Conservation (phyloP, 2,329 filamentous ascomycete species). For the Diaporthe sp. region DNA sequence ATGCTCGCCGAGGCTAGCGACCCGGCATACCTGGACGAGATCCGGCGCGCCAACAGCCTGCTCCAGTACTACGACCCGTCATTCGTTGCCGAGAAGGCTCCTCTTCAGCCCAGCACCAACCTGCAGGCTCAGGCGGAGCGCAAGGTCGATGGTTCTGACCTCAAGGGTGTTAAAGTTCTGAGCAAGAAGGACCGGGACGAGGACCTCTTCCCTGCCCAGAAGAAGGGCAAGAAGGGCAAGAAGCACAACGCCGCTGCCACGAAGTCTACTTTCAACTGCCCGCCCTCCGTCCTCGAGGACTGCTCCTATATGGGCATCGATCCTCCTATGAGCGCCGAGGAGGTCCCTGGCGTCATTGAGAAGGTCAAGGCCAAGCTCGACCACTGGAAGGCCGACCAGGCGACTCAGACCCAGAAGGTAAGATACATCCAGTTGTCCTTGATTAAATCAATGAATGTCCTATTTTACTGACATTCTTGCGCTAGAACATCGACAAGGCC, state of each 20-base stretch:
- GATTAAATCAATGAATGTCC: background rate
- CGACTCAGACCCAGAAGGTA: slow-evolving; percentile 90
- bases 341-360: slow-evolving; percentile 84
- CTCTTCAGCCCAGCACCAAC: slow-evolving; percentile 75
- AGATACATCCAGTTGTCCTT: slow-evolving; percentile 52
- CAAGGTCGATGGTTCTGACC: slow-evolving; percentile 84
- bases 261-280: slow-evolving; percentile 79
- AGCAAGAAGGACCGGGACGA: slow-evolving; percentile 92
- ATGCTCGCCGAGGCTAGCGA: slow-evolving; percentile 85
- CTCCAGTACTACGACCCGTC: slow-evolving; percentile 92
- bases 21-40: slow-evolving; percentile 93
- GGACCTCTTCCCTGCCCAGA: slow-evolving; percentile 83
- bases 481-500: slow-evolving; percentile 94
- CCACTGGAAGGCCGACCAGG: slow-evolving; percentile 92
- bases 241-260: slow-evolving; percentile 71
- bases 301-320: slow-evolving; percentile 87
- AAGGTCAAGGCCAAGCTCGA: slow-evolving; percentile 94
- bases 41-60: slow-evolving; percentile 87
- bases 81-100: slow-evolving; percentile 71
- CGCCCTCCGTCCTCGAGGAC: slow-evolving; percentile 92
- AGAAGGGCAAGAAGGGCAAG: slow-evolving; percentile 91
- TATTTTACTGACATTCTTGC: slow-evolving; percentile 12
- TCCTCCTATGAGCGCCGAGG: slow-evolving; percentile 86
- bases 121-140: slow-evolving; percentile 85
- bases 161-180: slow-evolving; percentile 87